phyloP scores from a whole-genome alignment of 805 yeast genomes.

The Saturnispora galanensis region DNA sequence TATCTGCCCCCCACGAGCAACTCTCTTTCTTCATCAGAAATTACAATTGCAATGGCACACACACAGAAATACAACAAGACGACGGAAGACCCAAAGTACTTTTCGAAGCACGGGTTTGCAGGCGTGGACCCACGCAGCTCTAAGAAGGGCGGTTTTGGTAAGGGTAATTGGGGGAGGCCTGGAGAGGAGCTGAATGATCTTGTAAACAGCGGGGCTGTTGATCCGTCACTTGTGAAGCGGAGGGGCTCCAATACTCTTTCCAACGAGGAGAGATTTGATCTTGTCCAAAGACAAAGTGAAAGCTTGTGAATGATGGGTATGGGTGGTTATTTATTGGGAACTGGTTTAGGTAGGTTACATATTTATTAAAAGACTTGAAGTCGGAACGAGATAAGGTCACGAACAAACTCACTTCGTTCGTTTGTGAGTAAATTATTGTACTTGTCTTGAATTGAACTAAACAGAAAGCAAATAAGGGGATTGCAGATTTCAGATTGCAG shows the following conservation, averaged over 20 bases:
- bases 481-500: too few relatives aligned
- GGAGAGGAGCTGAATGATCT: constrained; percentile 70
- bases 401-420: too few relatives aligned
- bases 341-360: too few relatives aligned
- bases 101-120: constrained; percentile 64
- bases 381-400: too few relatives aligned
- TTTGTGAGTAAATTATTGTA: too few relatives aligned
- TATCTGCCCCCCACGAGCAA: too few relatives aligned
- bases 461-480: too few relatives aligned
- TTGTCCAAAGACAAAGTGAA: constrained; percentile 16
- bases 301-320: not conserved
- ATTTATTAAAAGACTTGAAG: too few relatives aligned
- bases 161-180: constrained; percentile 76
- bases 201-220: constrained; percentile 47
- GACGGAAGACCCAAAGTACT: constrained; percentile 53
- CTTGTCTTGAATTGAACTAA: too few relatives aligned
- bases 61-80: constrained; percentile 61
- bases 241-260: constrained; percentile 40
- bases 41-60: constrained; percentile 47
- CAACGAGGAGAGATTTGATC: constrained; percentile 29
- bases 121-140: constrained; percentile 66
- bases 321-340: too few relatives aligned
- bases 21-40: not conserved
- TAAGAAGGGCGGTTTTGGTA: constrained; percentile 81
- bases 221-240: constrained; percentile 37